phyloP scores from a whole-genome alignment of 2,329 filamentous ascomycete species.

The Chaetomiaceae sp. region DNA sequence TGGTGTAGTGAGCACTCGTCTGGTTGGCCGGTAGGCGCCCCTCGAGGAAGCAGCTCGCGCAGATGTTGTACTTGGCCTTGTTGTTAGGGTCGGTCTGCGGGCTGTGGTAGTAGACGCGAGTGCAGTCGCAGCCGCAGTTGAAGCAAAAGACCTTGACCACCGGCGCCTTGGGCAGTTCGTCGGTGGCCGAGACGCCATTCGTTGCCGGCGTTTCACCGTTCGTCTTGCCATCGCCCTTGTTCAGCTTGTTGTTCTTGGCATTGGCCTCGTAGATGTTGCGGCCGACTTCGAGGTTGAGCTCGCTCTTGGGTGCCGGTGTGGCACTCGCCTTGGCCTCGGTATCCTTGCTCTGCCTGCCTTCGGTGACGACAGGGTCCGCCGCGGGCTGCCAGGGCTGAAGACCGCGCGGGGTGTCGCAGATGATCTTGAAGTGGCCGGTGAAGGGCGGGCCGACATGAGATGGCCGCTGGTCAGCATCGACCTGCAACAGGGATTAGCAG shows the following conservation, averaged over 20 bases:
- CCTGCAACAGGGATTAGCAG: slow-evolving; percentile 49
- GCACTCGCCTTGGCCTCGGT: slow-evolving; percentile 72
- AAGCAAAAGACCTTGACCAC: slow-evolving; percentile 74
- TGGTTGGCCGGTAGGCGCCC: slow-evolving; percentile 77
- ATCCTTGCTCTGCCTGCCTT: slow-evolving; percentile 55
- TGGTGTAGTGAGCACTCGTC: slow-evolving; percentile 74
- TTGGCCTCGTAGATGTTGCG: slow-evolving; percentile 94
- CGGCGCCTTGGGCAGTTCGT: slow-evolving; percentile 61
- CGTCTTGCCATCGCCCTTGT: slow-evolving; percentile 66
- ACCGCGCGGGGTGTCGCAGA: slow-evolving; percentile 90
- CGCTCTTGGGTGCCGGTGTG: slow-evolving; percentile 63
- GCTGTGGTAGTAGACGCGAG: slow-evolving; percentile 56
- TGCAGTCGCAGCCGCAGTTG: slow-evolving; percentile 88
- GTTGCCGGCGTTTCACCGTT: slow-evolving; percentile 67
- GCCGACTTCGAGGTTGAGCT: slow-evolving; percentile 86
- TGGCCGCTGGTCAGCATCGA: slow-evolving; percentile 90
- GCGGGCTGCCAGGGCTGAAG: slow-evolving; percentile 93
- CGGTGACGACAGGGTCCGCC: slow-evolving; percentile 63
- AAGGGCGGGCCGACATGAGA: slow-evolving; percentile 95
- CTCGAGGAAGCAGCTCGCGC: slow-evolving; percentile 84
- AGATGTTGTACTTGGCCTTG: slow-evolving; percentile 78
- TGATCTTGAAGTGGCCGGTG: slow-evolving; percentile 94
- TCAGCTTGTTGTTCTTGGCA: slow-evolving; percentile 70
- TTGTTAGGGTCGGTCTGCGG: slow-evolving; percentile 53
- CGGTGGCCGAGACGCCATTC: slow-evolving; percentile 57